Evolutionary conservation across 2,329 filamentous ascomycete species (phyloP).

Genomic region (Neonectria magnoliae): DNA sequence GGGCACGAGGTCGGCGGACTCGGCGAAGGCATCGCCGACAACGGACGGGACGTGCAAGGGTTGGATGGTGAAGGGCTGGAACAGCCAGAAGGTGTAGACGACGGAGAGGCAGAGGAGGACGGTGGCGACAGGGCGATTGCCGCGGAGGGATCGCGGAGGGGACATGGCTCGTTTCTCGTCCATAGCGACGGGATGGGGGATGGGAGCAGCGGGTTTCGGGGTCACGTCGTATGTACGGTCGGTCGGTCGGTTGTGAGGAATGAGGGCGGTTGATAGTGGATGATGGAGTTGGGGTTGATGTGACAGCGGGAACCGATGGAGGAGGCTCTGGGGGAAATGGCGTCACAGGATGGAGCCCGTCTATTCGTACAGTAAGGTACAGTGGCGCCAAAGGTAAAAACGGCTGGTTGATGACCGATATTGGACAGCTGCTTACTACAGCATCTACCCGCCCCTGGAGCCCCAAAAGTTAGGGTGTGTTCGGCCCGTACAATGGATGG

Average conservation of each 20-base stretch:
- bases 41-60: slow-evolving; percentile 11
- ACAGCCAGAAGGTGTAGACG: slow-evolving; percentile 42
- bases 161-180: slow-evolving; percentile 46
- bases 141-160: slow-evolving; percentile 37
- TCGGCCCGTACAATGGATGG: background rate
- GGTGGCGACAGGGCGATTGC: slow-evolving; percentile 36
- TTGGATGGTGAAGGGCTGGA: slow-evolving; percentile 35
- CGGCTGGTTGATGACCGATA: background rate
- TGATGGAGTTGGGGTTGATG: slow-evolving; percentile 1
- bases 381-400: background rate
- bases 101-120: slow-evolving; percentile 39
- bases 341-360: background rate
- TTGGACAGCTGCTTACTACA: background rate
- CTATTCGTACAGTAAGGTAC: background rate
- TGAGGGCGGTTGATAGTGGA: background rate
- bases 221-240: background rate
- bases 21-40: slow-evolving; percentile 17
- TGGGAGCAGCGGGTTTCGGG: background rate
- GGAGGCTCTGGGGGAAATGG: background rate
- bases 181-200: slow-evolving; percentile 35
- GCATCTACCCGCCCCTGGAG: background rate
- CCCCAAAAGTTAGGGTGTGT: background rate
- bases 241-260: background rate
- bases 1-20: slow-evolving; percentile 64
- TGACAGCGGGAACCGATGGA: background rate